Evolutionary conservation across 768 basidiomycete genomes (phyloP).

Genomic region (Xerocomellus dryophilus): DNA sequence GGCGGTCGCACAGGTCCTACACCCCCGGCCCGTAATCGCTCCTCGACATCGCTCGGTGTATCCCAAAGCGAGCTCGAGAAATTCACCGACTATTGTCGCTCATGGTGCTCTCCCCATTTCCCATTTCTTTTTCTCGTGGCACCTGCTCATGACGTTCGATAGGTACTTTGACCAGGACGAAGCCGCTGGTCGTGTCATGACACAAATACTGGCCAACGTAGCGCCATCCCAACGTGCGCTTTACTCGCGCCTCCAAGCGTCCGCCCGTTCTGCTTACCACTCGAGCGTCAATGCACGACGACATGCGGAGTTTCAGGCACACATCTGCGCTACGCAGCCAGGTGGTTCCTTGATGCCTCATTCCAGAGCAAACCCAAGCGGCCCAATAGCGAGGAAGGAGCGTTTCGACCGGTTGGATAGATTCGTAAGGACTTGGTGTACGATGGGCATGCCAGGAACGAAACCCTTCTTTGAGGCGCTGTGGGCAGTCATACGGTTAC

Average conservation of each 20-base stretch:
- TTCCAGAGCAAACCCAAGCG: constrained; percentile 62
- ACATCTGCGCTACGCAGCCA: constrained; percentile 72
- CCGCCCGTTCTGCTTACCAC: constrained; percentile 82
- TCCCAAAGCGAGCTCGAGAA: constrained; percentile 68
- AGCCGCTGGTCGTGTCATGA: constrained; percentile 74
- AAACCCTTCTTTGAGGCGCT: constrained; percentile 68
- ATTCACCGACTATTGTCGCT: constrained; percentile 73
- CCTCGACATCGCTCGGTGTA: constrained; percentile 66
- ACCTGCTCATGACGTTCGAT: constrained; percentile 12
- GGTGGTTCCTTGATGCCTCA: constrained; percentile 78
- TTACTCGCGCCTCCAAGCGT: constrained; percentile 82
- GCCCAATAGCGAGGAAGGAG: constrained; percentile 68
- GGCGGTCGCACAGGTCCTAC: constrained; percentile 48
- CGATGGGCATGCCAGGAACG: constrained; percentile 82
- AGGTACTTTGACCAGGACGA: constrained; percentile 88
- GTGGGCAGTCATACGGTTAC: constrained; percentile 79
- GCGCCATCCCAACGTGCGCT: constrained; percentile 83
- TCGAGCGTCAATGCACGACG: constrained; percentile 72
- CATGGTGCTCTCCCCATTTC: constrained; percentile 52
- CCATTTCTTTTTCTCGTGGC: not conserved
- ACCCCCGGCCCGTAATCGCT: constrained; percentile 58
- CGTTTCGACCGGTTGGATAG: constrained; percentile 70
- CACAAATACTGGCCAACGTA: constrained; percentile 74
- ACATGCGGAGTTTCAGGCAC: constrained; percentile 82
- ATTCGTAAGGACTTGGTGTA: constrained; percentile 82